These are phyloP conservation scores for Begonia peltatifolia DNA, from an alignment of 306 rosid species.

Conservation along the genomic window DNA sequence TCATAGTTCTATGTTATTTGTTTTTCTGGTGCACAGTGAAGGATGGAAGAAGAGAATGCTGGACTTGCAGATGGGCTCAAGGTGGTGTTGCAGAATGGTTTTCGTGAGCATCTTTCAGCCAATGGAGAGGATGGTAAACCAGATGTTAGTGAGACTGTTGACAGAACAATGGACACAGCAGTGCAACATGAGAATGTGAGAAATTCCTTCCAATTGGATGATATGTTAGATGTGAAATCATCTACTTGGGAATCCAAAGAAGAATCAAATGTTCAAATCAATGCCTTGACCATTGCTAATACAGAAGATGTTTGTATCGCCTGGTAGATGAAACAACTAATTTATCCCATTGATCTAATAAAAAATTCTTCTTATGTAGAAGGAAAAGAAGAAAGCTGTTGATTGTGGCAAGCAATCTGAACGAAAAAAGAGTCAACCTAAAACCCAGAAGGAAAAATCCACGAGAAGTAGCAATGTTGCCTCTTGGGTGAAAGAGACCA, in stretches of 20 bases:
- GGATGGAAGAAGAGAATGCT: slow-evolving; percentile 49
- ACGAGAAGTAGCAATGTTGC: slow-evolving; percentile 19
- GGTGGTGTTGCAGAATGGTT: slow-evolving; percentile 49
- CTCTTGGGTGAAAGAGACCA: slow-evolving; percentile 31
- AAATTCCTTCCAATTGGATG: no score
- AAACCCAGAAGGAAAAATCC: slow-evolving; percentile 42
- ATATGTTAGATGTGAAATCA: slow-evolving; percentile 18
- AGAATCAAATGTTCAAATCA: slow-evolving; percentile 18
- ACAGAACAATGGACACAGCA: slow-evolving; percentile 13
- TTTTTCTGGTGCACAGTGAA: slow-evolving; percentile 29
- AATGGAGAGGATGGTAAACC: slow-evolving; percentile 7
- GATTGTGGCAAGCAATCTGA: slow-evolving; percentile 23
- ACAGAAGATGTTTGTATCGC: slow-evolving; percentile 15
- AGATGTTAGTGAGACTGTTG: slow-evolving; percentile 11
- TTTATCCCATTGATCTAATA: slow-evolving; percentile 2
- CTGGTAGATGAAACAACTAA: background rate
- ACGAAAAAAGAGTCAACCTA: slow-evolving; percentile 31
- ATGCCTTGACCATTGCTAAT: slow-evolving; percentile 36
- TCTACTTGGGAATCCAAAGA: slow-evolving; percentile 30
- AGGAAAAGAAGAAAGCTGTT: slow-evolving; percentile 23
- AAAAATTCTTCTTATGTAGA: slow-evolving; percentile 17
- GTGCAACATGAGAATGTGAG: no score
- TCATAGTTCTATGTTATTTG: background rate
- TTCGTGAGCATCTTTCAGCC: slow-evolving; percentile 18
- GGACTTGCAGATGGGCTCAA: slow-evolving; percentile 33